phyloP scores from a whole-genome alignment of 768 basidiomycete species.

The Kwoniella sp. region DNA sequence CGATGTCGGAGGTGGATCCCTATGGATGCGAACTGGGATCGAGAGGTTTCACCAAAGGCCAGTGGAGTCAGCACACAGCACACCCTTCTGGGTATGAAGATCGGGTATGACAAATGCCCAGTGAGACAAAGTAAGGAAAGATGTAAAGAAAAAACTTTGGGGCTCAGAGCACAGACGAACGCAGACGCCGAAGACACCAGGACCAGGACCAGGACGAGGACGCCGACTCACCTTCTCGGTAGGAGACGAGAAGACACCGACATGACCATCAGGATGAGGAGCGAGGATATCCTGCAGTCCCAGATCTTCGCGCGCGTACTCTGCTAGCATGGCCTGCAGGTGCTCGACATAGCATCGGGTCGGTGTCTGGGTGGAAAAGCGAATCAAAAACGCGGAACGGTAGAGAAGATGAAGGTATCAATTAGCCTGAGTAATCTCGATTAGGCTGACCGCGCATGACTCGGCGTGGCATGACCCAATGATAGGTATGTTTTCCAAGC shows the following conservation, averaged over 20 bases:
- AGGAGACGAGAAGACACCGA: conserved; percentile 84
- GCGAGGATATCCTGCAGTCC: conserved; percentile 54
- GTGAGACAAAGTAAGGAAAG: too few species aligned
- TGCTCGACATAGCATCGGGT: conserved; percentile 71
- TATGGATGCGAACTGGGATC: conserved; percentile 73
- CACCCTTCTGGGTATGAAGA: too few species aligned
- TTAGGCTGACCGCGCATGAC: not conserved
- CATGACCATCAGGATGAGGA: conserved; percentile 70
- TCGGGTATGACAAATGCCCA: too few species aligned
- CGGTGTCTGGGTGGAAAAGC: conserved; percentile 39
- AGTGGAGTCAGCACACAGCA: too few species aligned
- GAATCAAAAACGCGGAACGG: not conserved
- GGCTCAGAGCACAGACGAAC: not conserved
- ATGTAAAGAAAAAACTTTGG: too few species aligned
- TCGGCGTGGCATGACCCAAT: not conserved
- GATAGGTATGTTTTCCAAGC: not conserved
- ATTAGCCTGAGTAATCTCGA: too few species aligned
- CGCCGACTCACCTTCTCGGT: conserved; percentile 64
- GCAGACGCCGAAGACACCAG: not conserved
- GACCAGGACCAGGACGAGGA: not conserved
- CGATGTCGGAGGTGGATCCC: conserved; percentile 95
- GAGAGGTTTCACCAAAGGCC: too few species aligned
- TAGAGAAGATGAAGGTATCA: too few species aligned
- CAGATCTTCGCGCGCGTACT: conserved; percentile 63
- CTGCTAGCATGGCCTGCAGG: conserved; percentile 72